Base-by-base conservation (phyloP, 352 stramenopile genomes). In the Phytophthora megakarya region DNA sequence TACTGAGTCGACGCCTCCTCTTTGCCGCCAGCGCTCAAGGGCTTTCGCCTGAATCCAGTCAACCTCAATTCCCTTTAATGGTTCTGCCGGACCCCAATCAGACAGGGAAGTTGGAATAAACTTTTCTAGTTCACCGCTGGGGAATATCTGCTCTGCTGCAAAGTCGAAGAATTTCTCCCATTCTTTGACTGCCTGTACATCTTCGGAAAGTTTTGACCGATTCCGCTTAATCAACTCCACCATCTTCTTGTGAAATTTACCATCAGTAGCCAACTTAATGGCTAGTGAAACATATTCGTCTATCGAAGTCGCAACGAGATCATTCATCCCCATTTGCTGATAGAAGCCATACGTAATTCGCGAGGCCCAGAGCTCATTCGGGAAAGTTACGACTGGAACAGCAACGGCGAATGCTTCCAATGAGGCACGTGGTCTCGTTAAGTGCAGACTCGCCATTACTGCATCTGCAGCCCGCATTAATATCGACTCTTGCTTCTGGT, bases 131-230 rank as follows among this genome's bases (percentile, higher is more conserved):
- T 75, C 54, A 1, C 28, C 61, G 9, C 56, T 78, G 3, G 74
- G 51, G 15, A 67, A 80, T 35, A 82, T 62, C 13, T 59, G 60
- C 6, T 35, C 26, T 3, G 53, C 45, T n/a, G 74, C 75, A 60
- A 85, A 78, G 12, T 90, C 71, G 22, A 93, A 76, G 47, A 93
- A 92, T 32, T 61, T 71, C 61, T 91, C 82, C 85, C 85, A 93
- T 48, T 92, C 78, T n/a, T 65, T 18, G 1, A 93, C 73, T 3
- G 80, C 82, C 11, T 64, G 37, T 16, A 19, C 3, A 50, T 87
- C 75, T 52, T 77, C 61, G 5, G 81, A 84, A n/a, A 93, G 26
- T 1, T 59, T 70, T 21, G 65, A 51, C 3, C 77, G 73, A 28
- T 73, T 69, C 3, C 63, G 58, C 26, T 78, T 65, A 21, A 93